Conservation (phyloP, 495 filamentous ascomycete genomes). For the Penicillium parvum region DNA sequence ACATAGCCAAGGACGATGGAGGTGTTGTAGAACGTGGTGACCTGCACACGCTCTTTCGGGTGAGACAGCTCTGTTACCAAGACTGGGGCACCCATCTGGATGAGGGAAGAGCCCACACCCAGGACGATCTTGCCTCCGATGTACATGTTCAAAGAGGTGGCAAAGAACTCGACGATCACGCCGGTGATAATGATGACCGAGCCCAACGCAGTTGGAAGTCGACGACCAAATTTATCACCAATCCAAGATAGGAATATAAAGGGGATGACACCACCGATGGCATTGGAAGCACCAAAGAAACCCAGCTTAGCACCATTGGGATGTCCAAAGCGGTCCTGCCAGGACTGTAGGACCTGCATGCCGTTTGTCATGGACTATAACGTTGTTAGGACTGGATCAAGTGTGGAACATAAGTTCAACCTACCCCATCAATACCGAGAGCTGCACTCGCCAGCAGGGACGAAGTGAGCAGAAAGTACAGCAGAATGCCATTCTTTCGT, state of each 20-base stretch:
- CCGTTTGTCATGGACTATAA: conserved; percentile 31
- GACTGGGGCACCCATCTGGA: conserved; percentile 59
- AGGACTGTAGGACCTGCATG: conserved; percentile 29
- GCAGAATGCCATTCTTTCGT: conserved; percentile 28
- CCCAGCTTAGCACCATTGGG: conserved; percentile 52
- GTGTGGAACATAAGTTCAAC: background rate
- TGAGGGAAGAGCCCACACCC: conserved; percentile 57
- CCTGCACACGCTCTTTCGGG: conserved; percentile 58
- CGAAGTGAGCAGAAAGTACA: conserved; percentile 29
- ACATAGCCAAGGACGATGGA: conserved; percentile 60
- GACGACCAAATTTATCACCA: conserved; percentile 56
- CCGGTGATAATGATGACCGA: conserved; percentile 59
- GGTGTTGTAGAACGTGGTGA: conserved; percentile 62
- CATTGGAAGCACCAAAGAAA: conserved; percentile 60
- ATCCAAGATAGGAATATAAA: conserved; percentile 58
- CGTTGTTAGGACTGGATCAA: background rate
- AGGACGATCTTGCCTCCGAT: conserved; percentile 41
- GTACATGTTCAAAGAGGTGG: conserved; percentile 42
- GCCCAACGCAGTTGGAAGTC: conserved; percentile 54
- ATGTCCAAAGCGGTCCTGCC: conserved; percentile 32
- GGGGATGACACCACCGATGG: conserved; percentile 57
- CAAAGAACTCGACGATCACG: conserved; percentile 48
- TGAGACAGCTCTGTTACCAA: conserved; percentile 60
- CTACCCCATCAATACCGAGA: conserved; percentile 26
- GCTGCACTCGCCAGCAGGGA: conserved; percentile 27